Conservation (phyloP, 768 basidiomycete species). For the Lentinula boryana region DNA sequence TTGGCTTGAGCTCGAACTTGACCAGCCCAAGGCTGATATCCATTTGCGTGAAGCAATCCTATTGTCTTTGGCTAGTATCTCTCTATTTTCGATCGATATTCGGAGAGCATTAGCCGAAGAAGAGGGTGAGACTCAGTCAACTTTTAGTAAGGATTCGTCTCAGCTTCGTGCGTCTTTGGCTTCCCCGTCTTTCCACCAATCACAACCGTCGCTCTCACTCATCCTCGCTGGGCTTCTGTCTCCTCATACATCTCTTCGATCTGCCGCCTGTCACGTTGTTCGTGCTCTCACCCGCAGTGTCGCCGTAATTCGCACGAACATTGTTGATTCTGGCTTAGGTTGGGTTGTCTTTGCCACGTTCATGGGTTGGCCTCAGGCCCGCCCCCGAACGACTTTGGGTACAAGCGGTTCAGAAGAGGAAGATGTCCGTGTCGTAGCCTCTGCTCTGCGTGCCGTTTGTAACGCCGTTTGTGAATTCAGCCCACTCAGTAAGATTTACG, state of each 20-base stretch:
- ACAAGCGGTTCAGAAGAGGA: slow-evolving; percentile 30
- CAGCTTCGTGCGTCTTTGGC: neutral
- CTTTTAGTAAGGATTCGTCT: slow-evolving; percentile 12
- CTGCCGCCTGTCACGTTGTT: slow-evolving; percentile 82
- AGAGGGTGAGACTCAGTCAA: slow-evolving; percentile 35
- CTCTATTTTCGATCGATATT: slow-evolving; percentile 68
- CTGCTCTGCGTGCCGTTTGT: slow-evolving; percentile 71
- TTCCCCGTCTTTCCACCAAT: neutral
- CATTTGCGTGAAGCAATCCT: slow-evolving; percentile 69
- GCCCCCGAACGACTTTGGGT: slow-evolving; percentile 7
- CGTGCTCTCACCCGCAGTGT: slow-evolving; percentile 77
- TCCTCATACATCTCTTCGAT: slow-evolving; percentile 68
- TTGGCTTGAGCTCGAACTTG: slow-evolving; percentile 53
- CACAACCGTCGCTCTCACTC: slow-evolving; percentile 28
- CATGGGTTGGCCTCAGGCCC: slow-evolving; percentile 10
- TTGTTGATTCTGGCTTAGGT: slow-evolving; percentile 80
- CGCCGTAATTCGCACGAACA: slow-evolving; percentile 73
- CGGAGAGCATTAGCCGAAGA: slow-evolving; percentile 62
- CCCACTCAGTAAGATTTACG: slow-evolving; percentile 64
- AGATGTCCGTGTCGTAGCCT: slow-evolving; percentile 64
- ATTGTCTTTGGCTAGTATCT: slow-evolving; percentile 66
- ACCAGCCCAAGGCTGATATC: slow-evolving; percentile 56
- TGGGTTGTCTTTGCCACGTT: slow-evolving; percentile 62
- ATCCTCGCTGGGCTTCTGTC: slow-evolving; percentile 53
- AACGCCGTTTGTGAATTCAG: slow-evolving; percentile 88